Conservation (phyloP, 1,284 basidiomycete genomes). For the Exobasidium cylindrosporum region DNA sequence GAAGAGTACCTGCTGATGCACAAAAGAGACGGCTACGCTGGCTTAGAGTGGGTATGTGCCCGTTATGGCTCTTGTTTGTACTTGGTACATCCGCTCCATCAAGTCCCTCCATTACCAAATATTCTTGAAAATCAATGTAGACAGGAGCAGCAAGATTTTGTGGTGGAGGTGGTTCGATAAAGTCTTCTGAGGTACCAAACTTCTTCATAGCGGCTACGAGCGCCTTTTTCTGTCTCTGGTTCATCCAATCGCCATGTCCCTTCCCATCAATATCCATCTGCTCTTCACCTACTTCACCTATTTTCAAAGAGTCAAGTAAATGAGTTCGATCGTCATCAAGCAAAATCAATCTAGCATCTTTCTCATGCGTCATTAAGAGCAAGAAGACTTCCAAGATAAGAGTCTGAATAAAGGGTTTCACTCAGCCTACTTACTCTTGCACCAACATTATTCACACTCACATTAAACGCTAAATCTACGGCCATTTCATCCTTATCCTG, state of each 20-base stretch:
- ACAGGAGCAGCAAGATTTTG: background rate
- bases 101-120: background rate
- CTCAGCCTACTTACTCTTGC: too few species aligned
- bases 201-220: background rate
- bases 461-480: too few species aligned
- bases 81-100: background rate
- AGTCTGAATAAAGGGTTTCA: background rate
- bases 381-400: background rate
- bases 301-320: too few species aligned
- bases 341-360: background rate
- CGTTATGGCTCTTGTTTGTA: background rate
- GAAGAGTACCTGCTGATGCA: background rate
- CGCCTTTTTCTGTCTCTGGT: background rate
- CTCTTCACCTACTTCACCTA: too few species aligned
- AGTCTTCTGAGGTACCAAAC: background rate
- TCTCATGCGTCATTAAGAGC: background rate
- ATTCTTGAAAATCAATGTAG: background rate
- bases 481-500: too few species aligned
- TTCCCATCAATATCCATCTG: too few species aligned
- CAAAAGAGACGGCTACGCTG: background rate
- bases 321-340: too few species aligned
- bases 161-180: too few species aligned
- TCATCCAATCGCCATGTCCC: background rate
- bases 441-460: too few species aligned
- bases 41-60: background rate